Evolutionary conservation across 2,329 filamentous ascomycete species (phyloP).

Genomic region (Sodiomyces alkalinus): DNA sequence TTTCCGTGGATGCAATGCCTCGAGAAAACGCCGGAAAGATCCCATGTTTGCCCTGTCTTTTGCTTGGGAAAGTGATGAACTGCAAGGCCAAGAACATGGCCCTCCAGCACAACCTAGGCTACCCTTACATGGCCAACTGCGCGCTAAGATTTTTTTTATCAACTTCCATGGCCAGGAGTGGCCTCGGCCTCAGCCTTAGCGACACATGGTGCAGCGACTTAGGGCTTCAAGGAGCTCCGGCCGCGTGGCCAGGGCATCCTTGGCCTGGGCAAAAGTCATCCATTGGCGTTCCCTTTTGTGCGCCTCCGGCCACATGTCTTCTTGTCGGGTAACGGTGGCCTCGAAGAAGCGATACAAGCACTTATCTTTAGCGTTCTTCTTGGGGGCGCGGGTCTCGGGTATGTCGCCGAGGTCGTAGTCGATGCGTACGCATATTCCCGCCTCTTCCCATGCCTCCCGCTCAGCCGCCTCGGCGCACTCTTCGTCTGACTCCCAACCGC

Average conservation of each 20-base stretch:
- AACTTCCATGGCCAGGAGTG: too few species aligned
- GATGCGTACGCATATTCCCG: conserved; percentile 75
- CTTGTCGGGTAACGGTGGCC: conserved; percentile 73
- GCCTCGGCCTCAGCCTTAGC: conserved; percentile 3
- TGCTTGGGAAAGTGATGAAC: too few species aligned
- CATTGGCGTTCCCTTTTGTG: conserved; percentile 83
- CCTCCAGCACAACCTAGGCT: too few species aligned
- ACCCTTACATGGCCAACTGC: too few species aligned
- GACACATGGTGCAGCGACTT: conserved; percentile 59
- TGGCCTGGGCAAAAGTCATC: conserved; percentile 77
- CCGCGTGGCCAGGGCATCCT: conserved; percentile 56
- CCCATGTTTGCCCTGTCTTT: too few species aligned
- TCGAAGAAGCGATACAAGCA: conserved; percentile 72
- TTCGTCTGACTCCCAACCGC: conserved; percentile 95
- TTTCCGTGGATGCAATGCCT: too few species aligned
- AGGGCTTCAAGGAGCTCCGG: conserved; percentile 84
- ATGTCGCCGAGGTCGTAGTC: conserved; percentile 78
- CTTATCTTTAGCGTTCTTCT: conserved; percentile 49
- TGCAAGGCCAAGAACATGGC: too few species aligned
- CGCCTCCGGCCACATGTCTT: conserved; percentile 81
- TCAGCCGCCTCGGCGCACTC: conserved; percentile 65
- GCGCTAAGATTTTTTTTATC: too few species aligned
- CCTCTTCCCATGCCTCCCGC: conserved; percentile 96
- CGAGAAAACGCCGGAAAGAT: too few species aligned
- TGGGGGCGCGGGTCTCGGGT: conserved; percentile 67